phyloP scores from a whole-genome alignment of 441 rosid species.

The Corymbia citriodora region DNA sequence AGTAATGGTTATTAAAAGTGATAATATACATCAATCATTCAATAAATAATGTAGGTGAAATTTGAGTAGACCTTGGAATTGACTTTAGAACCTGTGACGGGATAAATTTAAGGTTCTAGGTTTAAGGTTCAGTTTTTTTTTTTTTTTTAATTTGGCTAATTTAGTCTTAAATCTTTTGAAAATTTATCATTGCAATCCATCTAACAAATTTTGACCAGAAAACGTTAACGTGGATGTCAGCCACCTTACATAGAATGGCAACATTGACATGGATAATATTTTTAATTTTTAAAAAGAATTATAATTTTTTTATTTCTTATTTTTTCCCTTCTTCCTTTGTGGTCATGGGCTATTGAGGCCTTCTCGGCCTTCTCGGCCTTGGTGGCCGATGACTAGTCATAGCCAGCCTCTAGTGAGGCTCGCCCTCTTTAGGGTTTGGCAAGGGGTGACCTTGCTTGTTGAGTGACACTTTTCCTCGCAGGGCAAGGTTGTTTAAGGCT shows the following conservation, averaged over 20 bases:
- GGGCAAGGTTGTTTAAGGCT: accelerated
- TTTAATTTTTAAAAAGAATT: not conserved
- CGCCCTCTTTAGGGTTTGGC: not conserved
- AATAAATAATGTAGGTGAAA: no score
- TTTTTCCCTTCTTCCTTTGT: not conserved
- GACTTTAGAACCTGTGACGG: no score
- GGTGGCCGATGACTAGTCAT: no score
- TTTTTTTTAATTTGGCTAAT: not conserved
- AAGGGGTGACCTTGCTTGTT: not conserved
- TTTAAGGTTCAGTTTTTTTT: no score
- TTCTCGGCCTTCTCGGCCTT: no score
- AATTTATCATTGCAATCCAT: not conserved
- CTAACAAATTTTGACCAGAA: accelerated
- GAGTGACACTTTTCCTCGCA: accelerated
- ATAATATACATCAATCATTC: no score
- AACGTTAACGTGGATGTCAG: not conserved
- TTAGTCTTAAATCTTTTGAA: not conserved
- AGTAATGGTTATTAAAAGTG: no score
- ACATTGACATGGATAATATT: accelerated
- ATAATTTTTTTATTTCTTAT: not conserved
- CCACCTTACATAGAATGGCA: accelerated
- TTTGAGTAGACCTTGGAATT: no score
- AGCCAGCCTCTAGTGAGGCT: accelerated
- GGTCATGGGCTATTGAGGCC: no score
- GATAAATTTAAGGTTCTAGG: no score